Base-by-base conservation (phyloP, 2,329 filamentous ascomycete genomes). In the Pseudogymnoascus sp. region DNA sequence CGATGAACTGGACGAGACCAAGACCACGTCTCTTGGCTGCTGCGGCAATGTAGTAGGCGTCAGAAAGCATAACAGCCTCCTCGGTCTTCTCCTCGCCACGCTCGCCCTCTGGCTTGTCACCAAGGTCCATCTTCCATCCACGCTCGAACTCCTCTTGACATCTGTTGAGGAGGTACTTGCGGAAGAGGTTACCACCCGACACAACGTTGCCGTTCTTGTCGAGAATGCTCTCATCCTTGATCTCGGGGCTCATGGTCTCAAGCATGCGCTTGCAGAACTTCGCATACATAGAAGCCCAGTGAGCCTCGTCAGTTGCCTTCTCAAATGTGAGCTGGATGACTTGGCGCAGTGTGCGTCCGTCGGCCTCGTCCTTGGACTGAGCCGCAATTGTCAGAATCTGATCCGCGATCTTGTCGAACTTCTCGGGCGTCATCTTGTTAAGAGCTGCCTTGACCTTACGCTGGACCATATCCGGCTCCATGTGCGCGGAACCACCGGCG, bases 361-460 rank as follows among this genome's bases (percentile, higher is more conserved):
- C 94, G 22, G 85, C 84, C 78, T 99, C 94, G 70, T 96, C 89
- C 83, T 96, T 96, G 61, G 93, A 97, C 75, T 99, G 94, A 22
- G 86, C 89, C 28, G 93, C 92, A 74, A 99, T 99, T 61, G 86
- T 82, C 30, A 99, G 83, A 66, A 99, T 96, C 75, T 97, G 92
- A 66, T 92, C 90, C 5, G 94, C 86, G 69, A 99, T 96, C 79
- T 88, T 92, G 74, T 96, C 92, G 71, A 99, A 99, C 74, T 97
- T 99, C 79, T 99, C 94, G 0, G 94, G 94, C 0, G 94, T 97
- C 94, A 99, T 97, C 88, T 99, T 99, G 86, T 99, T 99, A 71
- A 99, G 81, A 65, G 90, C 90, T 67, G 92, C 89, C 87, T 99
- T 99, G 75, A 99, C 94, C 87, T 99, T 99, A 69, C 93, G 88